Evolutionary conservation across 2,329 filamentous ascomycete species (phyloP).

Genomic region (Dothistroma septosporum): DNA sequence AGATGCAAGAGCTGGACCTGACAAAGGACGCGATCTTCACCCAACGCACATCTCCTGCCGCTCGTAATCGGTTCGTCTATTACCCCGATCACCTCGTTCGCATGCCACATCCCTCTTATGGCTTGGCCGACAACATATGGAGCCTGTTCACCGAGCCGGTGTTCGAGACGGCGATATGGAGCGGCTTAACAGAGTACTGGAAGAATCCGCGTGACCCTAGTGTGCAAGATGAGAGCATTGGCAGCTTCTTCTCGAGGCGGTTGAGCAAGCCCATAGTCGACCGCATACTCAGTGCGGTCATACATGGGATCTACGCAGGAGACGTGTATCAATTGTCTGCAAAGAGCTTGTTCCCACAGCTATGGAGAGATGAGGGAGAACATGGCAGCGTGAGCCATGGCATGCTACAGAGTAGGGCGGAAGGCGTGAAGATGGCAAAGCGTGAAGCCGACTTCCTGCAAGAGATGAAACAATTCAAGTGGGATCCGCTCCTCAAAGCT

Average conservation of each 20-base stretch:
- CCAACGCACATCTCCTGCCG: conserved; percentile 47
- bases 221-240: conserved; percentile 66
- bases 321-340: conserved; percentile 78
- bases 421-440: conserved; percentile 37
- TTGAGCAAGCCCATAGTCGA: conserved; percentile 57
- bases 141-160: conserved; percentile 49
- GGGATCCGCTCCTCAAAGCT: conserved; percentile 34
- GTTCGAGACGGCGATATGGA: conserved; percentile 46
- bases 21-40: conserved; percentile 55
- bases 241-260: conserved; percentile 57
- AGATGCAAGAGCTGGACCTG: conserved; percentile 59
- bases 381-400: conserved; percentile 39
- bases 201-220: conserved; percentile 30
- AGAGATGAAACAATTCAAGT: conserved; percentile 32
- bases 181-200: conserved; percentile 36
- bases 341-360: conserved; percentile 55
- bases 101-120: conserved; percentile 49
- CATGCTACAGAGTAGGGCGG: conserved; percentile 27
- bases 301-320: conserved; percentile 91
- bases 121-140: conserved; percentile 27
- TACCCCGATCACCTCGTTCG: conserved; percentile 77
- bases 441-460: conserved; percentile 32
- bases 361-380: conserved; percentile 48
- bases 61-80: conserved; percentile 73
- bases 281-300: conserved; percentile 68